A percentile compares a stretch with the other conserved stretches of the same genome.
Conservation (phyloP, 2,329 filamentous ascomycete genomes). For the Fusarium redolens region DNA sequence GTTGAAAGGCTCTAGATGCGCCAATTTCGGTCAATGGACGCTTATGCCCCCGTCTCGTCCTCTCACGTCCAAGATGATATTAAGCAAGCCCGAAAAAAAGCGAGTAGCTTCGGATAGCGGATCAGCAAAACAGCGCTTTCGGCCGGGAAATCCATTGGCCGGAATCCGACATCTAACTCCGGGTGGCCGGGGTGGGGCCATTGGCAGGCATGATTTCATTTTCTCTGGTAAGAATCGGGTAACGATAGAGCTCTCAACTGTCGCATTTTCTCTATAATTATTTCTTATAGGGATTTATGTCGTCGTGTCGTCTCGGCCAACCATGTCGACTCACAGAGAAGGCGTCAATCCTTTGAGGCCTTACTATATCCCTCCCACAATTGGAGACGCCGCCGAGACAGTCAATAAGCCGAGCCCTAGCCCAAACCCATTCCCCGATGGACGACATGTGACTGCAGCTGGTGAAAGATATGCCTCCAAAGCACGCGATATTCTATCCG, state of each 20-base stretch:
- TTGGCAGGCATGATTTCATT: constrained; percentile 49
- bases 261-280: constrained; percentile 33
- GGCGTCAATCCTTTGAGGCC: constrained; percentile 73
- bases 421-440: constrained; percentile 59
- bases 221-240: constrained; percentile 41
- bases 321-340: constrained; percentile 59
- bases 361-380: constrained; percentile 74
- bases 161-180: constrained; percentile 44
- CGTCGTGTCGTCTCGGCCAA: constrained; percentile 42
- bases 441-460: constrained; percentile 54
- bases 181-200: constrained; percentile 35
- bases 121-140: constrained; percentile 39
- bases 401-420: constrained; percentile 51
- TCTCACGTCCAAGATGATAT: constrained; percentile 48
- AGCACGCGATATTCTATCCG: constrained; percentile 86
- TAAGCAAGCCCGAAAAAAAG: constrained; percentile 46
- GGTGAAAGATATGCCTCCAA: constrained; percentile 57
- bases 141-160: constrained; percentile 52
- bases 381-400: constrained; percentile 58
- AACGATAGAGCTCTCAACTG: constrained; percentile 21
- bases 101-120: constrained; percentile 44
- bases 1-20: constrained; percentile 25
- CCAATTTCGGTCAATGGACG: constrained; percentile 46
- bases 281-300: constrained; percentile 40
- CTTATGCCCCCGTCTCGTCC: constrained; percentile 44